These are phyloP conservation scores for Ganoderma lingzhi DNA, from an alignment of 1,284 basidiomycete species.

Conservation along the genomic window DNA sequence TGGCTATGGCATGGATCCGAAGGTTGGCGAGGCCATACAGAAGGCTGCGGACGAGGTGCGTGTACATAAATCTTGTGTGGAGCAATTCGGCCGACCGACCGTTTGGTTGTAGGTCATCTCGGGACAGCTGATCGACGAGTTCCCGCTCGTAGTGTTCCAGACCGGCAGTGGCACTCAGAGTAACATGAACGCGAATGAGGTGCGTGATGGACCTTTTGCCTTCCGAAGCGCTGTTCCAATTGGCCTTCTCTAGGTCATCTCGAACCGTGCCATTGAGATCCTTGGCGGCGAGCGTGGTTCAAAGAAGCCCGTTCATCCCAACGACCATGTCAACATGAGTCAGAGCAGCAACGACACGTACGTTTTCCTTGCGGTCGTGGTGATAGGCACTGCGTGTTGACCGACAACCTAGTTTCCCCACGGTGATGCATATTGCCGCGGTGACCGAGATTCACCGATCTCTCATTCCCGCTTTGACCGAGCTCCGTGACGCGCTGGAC, in stretches of 20 bases:
- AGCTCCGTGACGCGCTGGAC: constrained; percentile 86
- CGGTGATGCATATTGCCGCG: constrained; percentile 98
- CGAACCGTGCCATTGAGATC: constrained; percentile 97
- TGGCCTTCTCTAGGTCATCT: constrained; percentile 78
- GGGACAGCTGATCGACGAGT: constrained; percentile 94
- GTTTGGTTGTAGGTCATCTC: constrained; percentile 82
- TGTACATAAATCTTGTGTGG: constrained; percentile 11
- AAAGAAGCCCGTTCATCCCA: constrained; percentile 98
- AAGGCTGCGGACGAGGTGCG: constrained; percentile 93
- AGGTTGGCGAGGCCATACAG: constrained; percentile 90
- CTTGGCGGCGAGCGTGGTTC: constrained; percentile 96
- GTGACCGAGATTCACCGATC: constrained; percentile 87
- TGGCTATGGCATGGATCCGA: constrained; percentile 90
- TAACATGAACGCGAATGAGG: constrained; percentile 99
- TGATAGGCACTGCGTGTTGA: not conserved
- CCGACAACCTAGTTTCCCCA: constrained; percentile 81
- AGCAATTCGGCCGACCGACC: not conserved
- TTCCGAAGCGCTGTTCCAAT: not conserved
- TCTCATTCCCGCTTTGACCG: constrained; percentile 88
- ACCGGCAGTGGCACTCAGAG: constrained; percentile 99
- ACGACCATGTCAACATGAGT: constrained; percentile 99
- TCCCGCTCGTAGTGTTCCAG: constrained; percentile 99
- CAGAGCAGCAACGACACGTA: constrained; percentile 99
- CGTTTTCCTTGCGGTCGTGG: constrained; percentile 33
- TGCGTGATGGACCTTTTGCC: constrained; percentile 35